phyloP scores from a whole-genome alignment of 176 grass and related monocot genomes.

The Coix lacrymajobi region DNA sequence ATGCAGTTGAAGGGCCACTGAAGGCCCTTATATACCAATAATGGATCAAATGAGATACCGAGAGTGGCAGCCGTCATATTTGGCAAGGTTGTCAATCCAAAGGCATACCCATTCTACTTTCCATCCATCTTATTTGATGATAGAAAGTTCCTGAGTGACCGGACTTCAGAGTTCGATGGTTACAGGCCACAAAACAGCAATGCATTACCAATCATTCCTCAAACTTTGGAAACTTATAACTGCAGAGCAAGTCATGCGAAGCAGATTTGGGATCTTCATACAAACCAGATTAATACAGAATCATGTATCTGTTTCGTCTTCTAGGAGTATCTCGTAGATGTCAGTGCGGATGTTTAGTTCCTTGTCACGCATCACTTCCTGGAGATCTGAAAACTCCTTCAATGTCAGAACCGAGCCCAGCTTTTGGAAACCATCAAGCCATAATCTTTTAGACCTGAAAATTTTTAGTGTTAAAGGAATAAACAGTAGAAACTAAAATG shows the following conservation, averaged over 20 bases:
- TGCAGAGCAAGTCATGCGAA: not conserved
- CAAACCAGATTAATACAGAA: not conserved
- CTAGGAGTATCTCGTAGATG: constrained; percentile 88
- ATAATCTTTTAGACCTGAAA: constrained; percentile 90
- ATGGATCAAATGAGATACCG: not conserved
- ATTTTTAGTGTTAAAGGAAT: not conserved
- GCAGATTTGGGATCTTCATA: not conserved
- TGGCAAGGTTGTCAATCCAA: not conserved
- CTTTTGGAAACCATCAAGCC: constrained; percentile 93
- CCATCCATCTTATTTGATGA: not conserved
- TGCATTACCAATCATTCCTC: not conserved
- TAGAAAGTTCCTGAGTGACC: not conserved
- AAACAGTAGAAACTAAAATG: constrained; percentile 4
- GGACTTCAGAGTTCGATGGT: not conserved
- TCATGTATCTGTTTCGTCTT: constrained; percentile 72
- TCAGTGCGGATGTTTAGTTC: constrained; percentile 90
- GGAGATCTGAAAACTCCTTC: constrained; percentile 91
- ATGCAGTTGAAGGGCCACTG: not conserved
- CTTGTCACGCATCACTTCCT: constrained; percentile 96
- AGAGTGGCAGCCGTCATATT: not conserved
- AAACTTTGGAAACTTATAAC: constrained; percentile 14
- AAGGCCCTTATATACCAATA: not conserved
- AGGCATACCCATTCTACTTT: not conserved
- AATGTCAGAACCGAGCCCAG: constrained; percentile 65
- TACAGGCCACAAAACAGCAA: constrained; percentile 11